Base-by-base conservation (phyloP, 2,329 filamentous ascomycete genomes). In the Neoscytalidium dimidiatum region DNA sequence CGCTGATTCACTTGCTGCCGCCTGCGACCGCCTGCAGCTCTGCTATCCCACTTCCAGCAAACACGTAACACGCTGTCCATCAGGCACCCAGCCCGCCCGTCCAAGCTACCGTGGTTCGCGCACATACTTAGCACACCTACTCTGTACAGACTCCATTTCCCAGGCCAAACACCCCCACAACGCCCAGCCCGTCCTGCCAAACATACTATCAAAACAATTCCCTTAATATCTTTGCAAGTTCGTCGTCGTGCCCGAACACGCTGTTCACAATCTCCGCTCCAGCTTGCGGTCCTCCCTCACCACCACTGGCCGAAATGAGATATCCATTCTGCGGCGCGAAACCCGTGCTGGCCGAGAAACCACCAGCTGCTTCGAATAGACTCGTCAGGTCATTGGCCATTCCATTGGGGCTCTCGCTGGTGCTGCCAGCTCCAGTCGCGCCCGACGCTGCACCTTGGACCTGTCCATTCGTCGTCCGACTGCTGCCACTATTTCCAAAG, bases 361-460 rank as follows among this genome's bases (percentile, higher is more conserved):
- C 84, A 0, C 86, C 87, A 3, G 86, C 86, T 41, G 86, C 85
- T 70, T 90, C 87, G 65, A 90, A 90, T 51, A 89, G 71, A 67
- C 82, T 86, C 3, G 86, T 88, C 57, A 90, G 74, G 72, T 89
- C 87, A 67, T 86, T 86, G 62, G 88, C 86, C 72, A 88, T 83
- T 8, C 83, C 83, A 69, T 88, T 85, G 57, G 86, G 86, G 68
- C 82, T 86, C 43, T 81, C 85, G 26, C 83, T 84, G 13, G 75
- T 63, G 11, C 21, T 23, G 11, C 64, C 62, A 44, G 19, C 28
- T 21, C 38, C 41, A 6, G 2, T 41, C 11, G 21, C 48, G 8
- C 21, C 13, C 11, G 43, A 4, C 1, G 43, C 26, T 3, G 23
- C 53, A 11, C 33, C 46, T 7, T 49, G 62, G 4, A 23, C 48